Evolutionary conservation across 495 filamentous ascomycete species (phyloP).

Genomic region (Aspergillus ostianus): DNA sequence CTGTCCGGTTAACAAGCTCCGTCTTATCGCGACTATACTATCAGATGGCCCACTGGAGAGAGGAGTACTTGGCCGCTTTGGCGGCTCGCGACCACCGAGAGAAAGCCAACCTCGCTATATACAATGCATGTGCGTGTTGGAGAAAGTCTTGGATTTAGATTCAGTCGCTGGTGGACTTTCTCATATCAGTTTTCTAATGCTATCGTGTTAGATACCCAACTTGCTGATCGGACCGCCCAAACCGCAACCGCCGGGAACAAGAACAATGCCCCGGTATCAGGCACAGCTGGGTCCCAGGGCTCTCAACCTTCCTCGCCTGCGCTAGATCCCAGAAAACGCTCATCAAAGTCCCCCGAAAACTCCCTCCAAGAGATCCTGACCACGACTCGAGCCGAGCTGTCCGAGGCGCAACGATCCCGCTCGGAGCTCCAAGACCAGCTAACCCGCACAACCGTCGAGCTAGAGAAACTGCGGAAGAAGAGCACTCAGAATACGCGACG

Average conservation of each 20-base stretch:
- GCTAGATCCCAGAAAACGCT: conserved; percentile 26
- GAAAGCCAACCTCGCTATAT: conserved; percentile 53
- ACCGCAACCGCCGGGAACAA: conserved; percentile 31
- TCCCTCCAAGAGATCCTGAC: conserved; percentile 39
- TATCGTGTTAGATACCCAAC: conserved; percentile 56
- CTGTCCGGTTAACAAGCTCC: too few relatives aligned
- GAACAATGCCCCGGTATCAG: conserved; percentile 12
- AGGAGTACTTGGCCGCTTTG: conserved; percentile 55
- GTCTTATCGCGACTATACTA: conserved; percentile 23
- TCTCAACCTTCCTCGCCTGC: conserved; percentile 17
- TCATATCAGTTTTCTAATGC: background rate
- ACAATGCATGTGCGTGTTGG: conserved; percentile 53
- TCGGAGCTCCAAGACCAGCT: conserved; percentile 61
- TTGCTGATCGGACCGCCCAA: conserved; percentile 67
- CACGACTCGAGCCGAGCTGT: conserved; percentile 60
- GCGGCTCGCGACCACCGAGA: conserved; percentile 56
- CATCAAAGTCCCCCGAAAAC: conserved; percentile 18
- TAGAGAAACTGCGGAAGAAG: conserved; percentile 57
- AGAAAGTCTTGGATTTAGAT: background rate
- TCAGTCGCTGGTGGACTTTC: background rate
- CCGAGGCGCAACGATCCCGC: conserved; percentile 72
- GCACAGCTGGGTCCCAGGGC: conserved; percentile 13
- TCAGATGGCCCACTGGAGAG: conserved; percentile 55
- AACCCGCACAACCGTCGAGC: conserved; percentile 57
- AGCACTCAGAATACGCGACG: conserved; percentile 52